phyloP scores from a whole-genome alignment of 768 basidiomycete genomes.

The Galerina marginata region DNA sequence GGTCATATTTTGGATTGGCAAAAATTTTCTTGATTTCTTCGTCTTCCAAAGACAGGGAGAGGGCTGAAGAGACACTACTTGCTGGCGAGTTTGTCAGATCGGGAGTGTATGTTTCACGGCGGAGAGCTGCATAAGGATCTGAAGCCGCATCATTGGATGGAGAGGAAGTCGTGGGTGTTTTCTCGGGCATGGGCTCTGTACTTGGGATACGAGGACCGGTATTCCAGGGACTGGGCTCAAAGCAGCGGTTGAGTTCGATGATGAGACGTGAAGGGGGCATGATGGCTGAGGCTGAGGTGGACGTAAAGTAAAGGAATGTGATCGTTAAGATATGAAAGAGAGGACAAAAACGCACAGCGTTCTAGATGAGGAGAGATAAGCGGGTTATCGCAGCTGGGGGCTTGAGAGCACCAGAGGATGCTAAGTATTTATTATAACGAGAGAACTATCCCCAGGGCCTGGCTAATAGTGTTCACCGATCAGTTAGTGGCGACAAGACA shows the following conservation, averaged over 20 bases:
- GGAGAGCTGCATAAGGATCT: neutral
- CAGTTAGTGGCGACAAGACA: neutral
- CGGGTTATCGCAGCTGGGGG: neutral
- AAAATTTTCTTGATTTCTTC: conserved; percentile 26
- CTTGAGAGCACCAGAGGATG: neutral
- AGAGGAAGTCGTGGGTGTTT: neutral
- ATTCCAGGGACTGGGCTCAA: conserved; percentile 24
- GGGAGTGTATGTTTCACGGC: conserved; percentile 3
- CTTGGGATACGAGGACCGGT: conserved; percentile 22
- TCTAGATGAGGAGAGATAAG: neutral
- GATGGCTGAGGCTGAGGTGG: neutral
- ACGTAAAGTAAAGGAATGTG: conserved; percentile 4
- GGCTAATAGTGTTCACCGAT: neutral
- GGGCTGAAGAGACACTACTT: conserved; percentile 15
- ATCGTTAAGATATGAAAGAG: neutral
- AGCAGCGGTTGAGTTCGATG: conserved; percentile 21
- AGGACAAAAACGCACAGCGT: conserved; percentile 13
- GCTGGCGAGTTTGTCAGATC: conserved; percentile 22
- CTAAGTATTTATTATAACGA: neutral
- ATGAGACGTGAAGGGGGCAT: conserved; percentile 20
- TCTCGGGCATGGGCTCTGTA: neutral
- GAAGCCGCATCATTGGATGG: neutral
- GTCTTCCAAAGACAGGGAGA: conserved; percentile 20
- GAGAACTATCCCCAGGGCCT: neutral
- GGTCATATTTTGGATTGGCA: neutral